phyloP scores from a whole-genome alignment of 192 early-diverging fungal species.

The Oehlia diaphana region DNA sequence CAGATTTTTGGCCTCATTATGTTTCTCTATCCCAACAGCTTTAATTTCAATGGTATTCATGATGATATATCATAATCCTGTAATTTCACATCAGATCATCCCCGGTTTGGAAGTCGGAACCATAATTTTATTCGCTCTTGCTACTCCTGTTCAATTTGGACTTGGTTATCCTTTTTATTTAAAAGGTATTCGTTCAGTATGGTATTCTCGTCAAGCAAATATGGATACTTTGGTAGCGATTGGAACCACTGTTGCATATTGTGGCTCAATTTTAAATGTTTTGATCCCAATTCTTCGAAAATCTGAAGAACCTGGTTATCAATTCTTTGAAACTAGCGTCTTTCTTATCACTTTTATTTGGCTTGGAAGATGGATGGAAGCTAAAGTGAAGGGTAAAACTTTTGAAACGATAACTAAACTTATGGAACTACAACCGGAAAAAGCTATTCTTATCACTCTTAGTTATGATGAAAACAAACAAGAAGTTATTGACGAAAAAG shows the following conservation, averaged over 20 bases:
- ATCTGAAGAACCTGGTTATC: slow-evolving; percentile 30
- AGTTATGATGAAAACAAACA: slow-evolving; percentile 19
- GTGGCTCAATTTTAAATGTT: slow-evolving; percentile 40
- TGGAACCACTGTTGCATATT: slow-evolving; percentile 73
- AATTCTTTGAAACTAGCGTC: slow-evolving; percentile 79
- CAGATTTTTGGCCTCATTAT: slow-evolving; percentile 50
- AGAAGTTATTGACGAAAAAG: slow-evolving; percentile 42
- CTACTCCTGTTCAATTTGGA: slow-evolving; percentile 75
- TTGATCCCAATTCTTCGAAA: slow-evolving; percentile 16
- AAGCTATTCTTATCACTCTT: slow-evolving; percentile 56
- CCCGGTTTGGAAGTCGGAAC: slow-evolving; percentile 58
- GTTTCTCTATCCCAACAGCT: slow-evolving; percentile 70
- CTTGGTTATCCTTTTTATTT: slow-evolving; percentile 68
- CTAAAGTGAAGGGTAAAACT: slow-evolving; percentile 76
- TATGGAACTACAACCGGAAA: slow-evolving; percentile 74
- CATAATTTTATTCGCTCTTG: slow-evolving; percentile 56
- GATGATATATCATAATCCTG: slow-evolving; percentile 60
- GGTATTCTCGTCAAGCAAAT: slow-evolving; percentile 63
- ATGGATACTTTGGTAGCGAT: slow-evolving; percentile 82
- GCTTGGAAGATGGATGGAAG: slow-evolving; percentile 80
- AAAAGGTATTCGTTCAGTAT: slow-evolving; percentile 62
- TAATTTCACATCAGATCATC: slow-evolving; percentile 52
- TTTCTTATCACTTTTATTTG: slow-evolving; percentile 81
- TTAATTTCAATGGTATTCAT: slow-evolving; percentile 72
- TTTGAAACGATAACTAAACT: slow-evolving; percentile 75